Conservation (phyloP, 805 yeast genomes). For the Nakazawaea sp. region DNA sequence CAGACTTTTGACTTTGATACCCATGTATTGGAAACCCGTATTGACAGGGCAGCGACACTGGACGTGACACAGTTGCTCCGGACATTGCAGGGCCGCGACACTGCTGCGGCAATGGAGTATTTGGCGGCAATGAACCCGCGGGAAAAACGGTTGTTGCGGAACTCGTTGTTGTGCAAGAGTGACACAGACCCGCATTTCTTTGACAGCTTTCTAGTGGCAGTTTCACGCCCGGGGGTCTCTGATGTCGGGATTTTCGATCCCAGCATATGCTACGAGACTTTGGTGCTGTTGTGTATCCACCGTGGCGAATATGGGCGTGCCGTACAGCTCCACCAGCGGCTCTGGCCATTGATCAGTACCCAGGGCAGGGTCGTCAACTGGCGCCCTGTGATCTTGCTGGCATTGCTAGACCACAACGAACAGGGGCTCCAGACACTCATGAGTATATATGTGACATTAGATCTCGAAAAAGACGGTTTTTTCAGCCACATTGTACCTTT, state of each 20-base stretch:
- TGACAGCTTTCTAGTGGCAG: too few relatives aligned
- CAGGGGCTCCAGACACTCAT: conserved; percentile 2
- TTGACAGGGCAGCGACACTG: neutral
- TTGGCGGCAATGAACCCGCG: neutral
- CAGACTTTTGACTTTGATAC: neutral
- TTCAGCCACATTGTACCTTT: conserved; percentile 6
- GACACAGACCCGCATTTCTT: neutral
- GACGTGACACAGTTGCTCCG: neutral
- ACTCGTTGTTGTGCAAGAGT: neutral
- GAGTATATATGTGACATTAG: conserved; percentile 5
- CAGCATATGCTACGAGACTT: conserved; percentile 1
- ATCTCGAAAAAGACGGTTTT: conserved; percentile 5
- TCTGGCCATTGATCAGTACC: neutral
- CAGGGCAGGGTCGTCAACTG: conserved; percentile 2
- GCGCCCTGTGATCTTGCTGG: conserved; percentile 4
- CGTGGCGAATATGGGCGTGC: neutral
- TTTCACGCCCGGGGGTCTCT: too few relatives aligned
- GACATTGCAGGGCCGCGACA: neutral
- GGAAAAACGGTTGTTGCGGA: neutral
- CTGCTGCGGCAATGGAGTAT: neutral
- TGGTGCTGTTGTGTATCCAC: conserved; percentile 1
- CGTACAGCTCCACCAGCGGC: conserved; percentile 1
- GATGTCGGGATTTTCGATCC: conserved; percentile 5
- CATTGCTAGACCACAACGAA: neutral
- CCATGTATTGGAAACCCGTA: neutral